Conservation (phyloP, 768 basidiomycete genomes). For the Mrakia frigida region DNA sequence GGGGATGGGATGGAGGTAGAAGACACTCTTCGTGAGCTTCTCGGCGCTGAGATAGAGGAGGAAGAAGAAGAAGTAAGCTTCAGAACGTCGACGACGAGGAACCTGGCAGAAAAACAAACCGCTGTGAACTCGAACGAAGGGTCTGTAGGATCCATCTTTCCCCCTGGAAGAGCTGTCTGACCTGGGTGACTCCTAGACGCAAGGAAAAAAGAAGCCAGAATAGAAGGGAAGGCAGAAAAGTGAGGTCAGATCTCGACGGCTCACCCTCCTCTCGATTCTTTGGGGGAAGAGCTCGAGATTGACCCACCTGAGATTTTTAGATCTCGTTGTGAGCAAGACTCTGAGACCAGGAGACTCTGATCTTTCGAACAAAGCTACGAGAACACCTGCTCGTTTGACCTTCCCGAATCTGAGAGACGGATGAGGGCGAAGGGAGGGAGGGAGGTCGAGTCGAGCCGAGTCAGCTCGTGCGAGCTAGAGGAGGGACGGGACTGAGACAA, state of each 20-base stretch:
- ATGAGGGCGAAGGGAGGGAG: background rate
- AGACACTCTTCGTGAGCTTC: conserved; percentile 30
- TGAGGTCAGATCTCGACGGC: no score
- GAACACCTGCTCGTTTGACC: conserved; percentile 24
- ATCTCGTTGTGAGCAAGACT: conserved; percentile 29
- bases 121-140: conserved; percentile 29
- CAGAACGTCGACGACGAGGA: background rate
- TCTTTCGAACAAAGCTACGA: conserved; percentile 27
- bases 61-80: background rate
- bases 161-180: conserved; percentile 32
- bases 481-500: background rate
- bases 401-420: conserved; percentile 23
- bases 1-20: conserved; percentile 7
- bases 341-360: conserved; percentile 7
- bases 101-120: background rate
- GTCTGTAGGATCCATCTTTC: conserved; percentile 31
- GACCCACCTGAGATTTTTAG: conserved; percentile 27
- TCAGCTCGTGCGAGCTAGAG: background rate
- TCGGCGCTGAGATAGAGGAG: conserved; percentile 14
- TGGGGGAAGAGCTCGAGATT: background rate
- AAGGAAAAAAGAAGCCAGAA: background rate
- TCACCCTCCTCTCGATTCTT: background rate
- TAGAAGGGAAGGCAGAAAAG: background rate
- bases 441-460: no score
- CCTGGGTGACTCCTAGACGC: conserved; percentile 26